phyloP scores from a whole-genome alignment of 306 rosid genomes.

The Glycyrrhiza uralensis region DNA sequence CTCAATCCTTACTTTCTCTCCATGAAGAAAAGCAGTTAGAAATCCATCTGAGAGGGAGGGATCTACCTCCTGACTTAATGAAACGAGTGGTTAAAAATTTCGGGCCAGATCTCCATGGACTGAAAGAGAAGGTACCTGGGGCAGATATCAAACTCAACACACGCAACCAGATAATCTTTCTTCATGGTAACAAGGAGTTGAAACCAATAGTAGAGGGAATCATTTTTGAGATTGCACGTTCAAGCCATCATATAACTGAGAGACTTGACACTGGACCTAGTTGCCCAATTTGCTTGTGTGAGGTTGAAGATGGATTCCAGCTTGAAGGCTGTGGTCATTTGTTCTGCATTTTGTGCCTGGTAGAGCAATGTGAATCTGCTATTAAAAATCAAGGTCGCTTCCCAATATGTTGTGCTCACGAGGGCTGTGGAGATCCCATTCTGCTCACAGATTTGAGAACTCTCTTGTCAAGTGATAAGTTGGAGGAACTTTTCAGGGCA shows the following conservation, averaged over 20 bases:
- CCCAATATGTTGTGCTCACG: constrained; percentile 64
- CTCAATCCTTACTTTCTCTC: constrained; percentile 52
- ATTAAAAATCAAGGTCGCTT: constrained; percentile 67
- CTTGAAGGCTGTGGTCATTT: constrained; percentile 78
- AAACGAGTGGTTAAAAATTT: constrained; percentile 73
- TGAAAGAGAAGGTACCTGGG: constrained; percentile 70
- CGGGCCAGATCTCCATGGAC: constrained; percentile 78
- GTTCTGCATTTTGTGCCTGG: constrained; percentile 65
- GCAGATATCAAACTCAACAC: constrained; percentile 59
- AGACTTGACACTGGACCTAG: constrained; percentile 36
- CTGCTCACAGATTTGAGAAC: constrained; percentile 56
- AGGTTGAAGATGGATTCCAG: constrained; percentile 66
- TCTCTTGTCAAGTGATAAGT: constrained; percentile 55
- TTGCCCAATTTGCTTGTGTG: constrained; percentile 91
- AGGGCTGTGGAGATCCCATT: constrained; percentile 51
- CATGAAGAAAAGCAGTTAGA: constrained; percentile 67
- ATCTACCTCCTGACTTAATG: constrained; percentile 75
- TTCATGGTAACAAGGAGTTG: constrained; percentile 62
- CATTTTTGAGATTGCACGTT: constrained; percentile 46
- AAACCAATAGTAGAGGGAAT: constrained; percentile 65
- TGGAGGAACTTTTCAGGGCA: constrained; percentile 87
- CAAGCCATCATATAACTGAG: constrained; percentile 34
- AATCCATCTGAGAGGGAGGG: constrained; percentile 64
- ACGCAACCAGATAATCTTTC: constrained; percentile 46
- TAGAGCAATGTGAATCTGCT: constrained; percentile 86